These are phyloP conservation scores for Shiraia sp. DNA, from an alignment of 2,329 filamentous ascomycete species.

Conservation along the genomic window DNA sequence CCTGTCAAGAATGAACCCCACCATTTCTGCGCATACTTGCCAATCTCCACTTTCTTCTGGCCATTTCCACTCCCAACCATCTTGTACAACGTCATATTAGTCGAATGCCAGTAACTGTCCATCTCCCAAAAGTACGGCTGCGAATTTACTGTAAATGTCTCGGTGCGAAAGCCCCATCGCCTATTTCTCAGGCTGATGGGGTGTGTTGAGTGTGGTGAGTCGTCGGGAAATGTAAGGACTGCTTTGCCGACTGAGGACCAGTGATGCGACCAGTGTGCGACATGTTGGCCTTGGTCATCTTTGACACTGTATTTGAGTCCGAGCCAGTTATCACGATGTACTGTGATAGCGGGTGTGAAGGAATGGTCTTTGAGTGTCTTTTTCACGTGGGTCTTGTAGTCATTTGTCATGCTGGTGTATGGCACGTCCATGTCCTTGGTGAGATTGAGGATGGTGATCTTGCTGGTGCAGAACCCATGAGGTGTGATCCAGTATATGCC, in stretches of 20 bases:
- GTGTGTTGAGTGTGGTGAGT: conserved; percentile 16
- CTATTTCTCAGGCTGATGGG: conserved; percentile 17
- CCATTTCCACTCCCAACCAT: conserved; percentile 15
- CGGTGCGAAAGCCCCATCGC: conserved; percentile 18
- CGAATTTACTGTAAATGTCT: conserved; percentile 22
- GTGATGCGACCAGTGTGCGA: conserved; percentile 26
- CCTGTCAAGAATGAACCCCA: conserved; percentile 26
- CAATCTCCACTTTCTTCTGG: conserved; percentile 21
- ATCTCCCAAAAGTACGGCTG: conserved; percentile 24
- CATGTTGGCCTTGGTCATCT: conserved; percentile 6
- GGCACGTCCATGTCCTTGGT: conserved; percentile 17
- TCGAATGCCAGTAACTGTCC: conserved; percentile 22
- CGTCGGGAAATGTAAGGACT: conserved; percentile 20
- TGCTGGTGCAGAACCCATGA: conserved; percentile 19
- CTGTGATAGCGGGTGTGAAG: conserved; percentile 16
- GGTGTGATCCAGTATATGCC: conserved; percentile 25
- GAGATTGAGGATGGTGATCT: conserved; percentile 24
- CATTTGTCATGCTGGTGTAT: conserved; percentile 19
- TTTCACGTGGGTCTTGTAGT: conserved; percentile 22
- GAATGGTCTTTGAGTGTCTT: conserved; percentile 23
- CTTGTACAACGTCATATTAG: conserved; percentile 27
- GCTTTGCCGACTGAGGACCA: conserved; percentile 21
- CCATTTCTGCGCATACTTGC: conserved; percentile 30
- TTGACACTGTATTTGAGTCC: conserved; percentile 21
- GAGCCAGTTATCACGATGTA: conserved; percentile 14